Conservation (phyloP, 345 rosid species). For the Excoecaria cochinchinensis region DNA sequence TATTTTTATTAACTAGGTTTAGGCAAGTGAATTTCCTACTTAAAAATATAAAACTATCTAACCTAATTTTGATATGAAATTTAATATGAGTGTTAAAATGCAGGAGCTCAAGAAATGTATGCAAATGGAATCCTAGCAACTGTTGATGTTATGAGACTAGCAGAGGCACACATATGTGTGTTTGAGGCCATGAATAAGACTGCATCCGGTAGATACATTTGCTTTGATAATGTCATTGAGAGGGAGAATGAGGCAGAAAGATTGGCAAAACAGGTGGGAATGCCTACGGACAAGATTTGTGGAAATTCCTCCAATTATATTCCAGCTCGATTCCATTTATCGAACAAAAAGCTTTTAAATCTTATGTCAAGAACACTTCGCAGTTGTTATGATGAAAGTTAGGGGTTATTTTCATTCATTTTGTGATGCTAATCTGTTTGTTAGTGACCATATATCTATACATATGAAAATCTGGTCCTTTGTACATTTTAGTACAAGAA, state of each 20-base stretch:
- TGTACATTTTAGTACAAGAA: too few relatives aligned
- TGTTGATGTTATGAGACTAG: constrained; percentile 54
- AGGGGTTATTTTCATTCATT: not conserved
- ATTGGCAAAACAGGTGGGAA: constrained; percentile 49
- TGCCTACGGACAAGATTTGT: constrained; percentile 50
- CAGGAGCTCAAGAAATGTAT: constrained; percentile 71
- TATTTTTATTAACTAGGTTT: too few relatives aligned
- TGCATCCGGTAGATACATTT: constrained; percentile 63
- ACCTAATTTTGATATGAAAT: not conserved
- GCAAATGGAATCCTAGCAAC: constrained; percentile 56
- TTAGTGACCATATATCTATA: not conserved
- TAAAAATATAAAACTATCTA: too few relatives aligned
- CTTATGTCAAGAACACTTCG: constrained; percentile 55
- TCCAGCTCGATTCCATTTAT: constrained; percentile 30
- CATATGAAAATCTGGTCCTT: too few relatives aligned
- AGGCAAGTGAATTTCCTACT: too few relatives aligned
- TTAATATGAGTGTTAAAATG: not conserved
- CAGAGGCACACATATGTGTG: constrained; percentile 62
- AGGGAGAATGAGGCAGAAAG: constrained; percentile 41
- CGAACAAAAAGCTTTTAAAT: constrained; percentile 48
- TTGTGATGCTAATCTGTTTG: not conserved
- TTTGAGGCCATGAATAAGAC: constrained; percentile 57
- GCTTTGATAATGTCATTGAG: constrained; percentile 59
- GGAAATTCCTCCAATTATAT: constrained; percentile 19
- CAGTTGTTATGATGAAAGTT: constrained; percentile 32